A percentile compares a stretch with the other conserved stretches of the same genome.
phyloP scores from a whole-genome alignment of 192 early-diverging fungal species.

The Piromyces finnis region DNA sequence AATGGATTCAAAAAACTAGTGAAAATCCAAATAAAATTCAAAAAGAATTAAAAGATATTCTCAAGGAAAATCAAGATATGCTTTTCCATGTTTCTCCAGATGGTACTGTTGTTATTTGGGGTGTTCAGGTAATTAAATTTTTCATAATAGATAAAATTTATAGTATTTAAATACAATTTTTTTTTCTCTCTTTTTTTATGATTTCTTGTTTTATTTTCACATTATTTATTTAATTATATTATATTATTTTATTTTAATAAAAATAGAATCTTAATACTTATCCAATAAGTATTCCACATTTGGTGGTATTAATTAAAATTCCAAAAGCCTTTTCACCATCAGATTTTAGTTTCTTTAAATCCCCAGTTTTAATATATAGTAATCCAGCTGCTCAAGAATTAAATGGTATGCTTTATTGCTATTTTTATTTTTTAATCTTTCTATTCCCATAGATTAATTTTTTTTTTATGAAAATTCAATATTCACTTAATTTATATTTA shows the following conservation, averaged over 20 bases:
- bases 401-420: constrained; percentile 17
- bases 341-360: constrained; percentile 35
- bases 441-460: too few relatives aligned
- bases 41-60: constrained; percentile 29
- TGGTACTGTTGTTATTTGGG: constrained; percentile 62
- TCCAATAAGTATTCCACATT: constrained; percentile 44
- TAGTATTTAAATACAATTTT: too few relatives aligned
- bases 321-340: constrained; percentile 24
- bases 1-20: not conserved
- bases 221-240: too few relatives aligned
- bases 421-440: not conserved
- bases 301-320: constrained; percentile 43
- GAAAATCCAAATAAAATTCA: constrained; percentile 14
- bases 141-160: too few relatives aligned
- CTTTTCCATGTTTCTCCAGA: constrained; percentile 51
- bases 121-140: constrained; percentile 64
- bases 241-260: too few relatives aligned
- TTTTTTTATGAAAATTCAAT: too few relatives aligned
- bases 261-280: constrained; percentile 37
- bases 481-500: too few relatives aligned
- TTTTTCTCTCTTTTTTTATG: too few relatives aligned
- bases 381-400: constrained; percentile 21
- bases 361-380: constrained; percentile 11
- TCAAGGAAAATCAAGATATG: constrained; percentile 57
- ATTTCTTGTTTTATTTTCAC: too few relatives aligned